A percentile compares a stretch with the other conserved stretches of the same genome.
phyloP scores from a whole-genome alignment of 306 rosid species.

The Senna tora region DNA sequence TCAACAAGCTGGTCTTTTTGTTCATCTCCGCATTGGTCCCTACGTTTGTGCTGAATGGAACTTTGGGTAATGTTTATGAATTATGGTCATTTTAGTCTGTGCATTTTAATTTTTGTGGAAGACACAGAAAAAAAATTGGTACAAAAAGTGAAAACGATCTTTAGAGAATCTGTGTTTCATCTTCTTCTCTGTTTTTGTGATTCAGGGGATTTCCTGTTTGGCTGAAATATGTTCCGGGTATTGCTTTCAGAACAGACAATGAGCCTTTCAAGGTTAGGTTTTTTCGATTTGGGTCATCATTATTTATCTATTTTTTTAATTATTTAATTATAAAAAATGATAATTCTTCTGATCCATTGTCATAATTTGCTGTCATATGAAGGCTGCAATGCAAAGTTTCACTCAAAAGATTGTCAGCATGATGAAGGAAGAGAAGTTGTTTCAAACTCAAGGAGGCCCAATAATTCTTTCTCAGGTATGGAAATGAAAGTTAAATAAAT shows the following conservation, averaged over 20 bases:
- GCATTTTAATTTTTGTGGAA: background rate
- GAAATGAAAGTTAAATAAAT: background rate
- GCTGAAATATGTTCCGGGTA: conserved; percentile 89
- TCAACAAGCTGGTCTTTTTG: conserved; percentile 88
- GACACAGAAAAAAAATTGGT: background rate
- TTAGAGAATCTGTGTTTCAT: conserved; percentile 34
- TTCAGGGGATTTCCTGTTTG: conserved; percentile 97
- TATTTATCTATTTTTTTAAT: background rate
- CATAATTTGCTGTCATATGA: conserved; percentile 28
- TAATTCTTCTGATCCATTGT: conserved; percentile 8
- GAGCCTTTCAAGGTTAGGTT: conserved; percentile 80
- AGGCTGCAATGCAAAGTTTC: conserved; percentile 91
- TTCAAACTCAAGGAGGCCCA: conserved; percentile 93
- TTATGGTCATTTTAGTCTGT: background rate
- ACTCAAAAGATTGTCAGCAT: conserved; percentile 74
- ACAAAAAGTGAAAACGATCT: background rate
- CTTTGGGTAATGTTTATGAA: conserved; percentile 74
- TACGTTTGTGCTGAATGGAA: conserved; percentile 95
- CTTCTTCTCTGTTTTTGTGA: conserved; percentile 34
- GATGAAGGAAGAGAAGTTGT: conserved; percentile 87
- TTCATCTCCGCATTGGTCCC: conserved; percentile 96
- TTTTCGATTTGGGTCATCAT: conserved; percentile 3
- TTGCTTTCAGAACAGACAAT: conserved; percentile 87
- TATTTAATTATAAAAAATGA: conserved; percentile 3
- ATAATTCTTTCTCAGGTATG: conserved; percentile 85